Base-by-base conservation (phyloP, 2,329 filamentous ascomycete genomes). In the Cytospora piceae region DNA sequence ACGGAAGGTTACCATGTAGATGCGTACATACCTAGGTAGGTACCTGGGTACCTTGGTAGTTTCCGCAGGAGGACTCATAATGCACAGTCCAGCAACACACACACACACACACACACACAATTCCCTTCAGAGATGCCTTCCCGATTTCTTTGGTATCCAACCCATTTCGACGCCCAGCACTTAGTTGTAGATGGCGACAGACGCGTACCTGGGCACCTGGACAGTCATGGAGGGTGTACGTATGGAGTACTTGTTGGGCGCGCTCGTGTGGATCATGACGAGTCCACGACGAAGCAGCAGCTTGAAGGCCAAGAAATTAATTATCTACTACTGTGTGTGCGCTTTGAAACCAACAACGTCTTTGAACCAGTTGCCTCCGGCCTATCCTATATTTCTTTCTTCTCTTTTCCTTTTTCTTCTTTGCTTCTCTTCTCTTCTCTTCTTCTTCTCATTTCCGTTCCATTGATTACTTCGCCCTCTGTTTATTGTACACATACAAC, bases 231-330 rank as follows among this genome's bases (percentile, higher is more conserved):
- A 46, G 6, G n/a, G 22, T 24, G 46, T 49, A 22, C n/a, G 46
- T 49, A 22, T 8, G 22, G 46, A 24, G n/a, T 49, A 49, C 46
- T 24, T 42, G 39, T 42, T 42, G 39, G 39, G 39, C 7, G 12
- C 27, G n/a, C n/a, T 6, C 14, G 15, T 20, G 31, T 51, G 58
- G 46, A 32, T 49, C 51, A 61, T 49, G 59, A 61, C 59, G 52
- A 61, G 37, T 52, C 39, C 37, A 51, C 29, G 53, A 56, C 60
- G 53, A 42, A 29, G 24, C 32, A n/a, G 27, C 34, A 37, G 34
- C 34, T 37, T 37, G 34, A 37, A 12, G 34, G 59, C 51, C 59
- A 61, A 55, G 51, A 55, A 42, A n/a, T 27, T 31, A 32, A 61
- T 39, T 31, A 61, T 42, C 39, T 34, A 34, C 32, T 34, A 11